These are phyloP conservation scores for Chalaropsis thielavioides DNA, from an alignment of 2,329 filamentous ascomycete genomes.

Conservation along the genomic window DNA sequence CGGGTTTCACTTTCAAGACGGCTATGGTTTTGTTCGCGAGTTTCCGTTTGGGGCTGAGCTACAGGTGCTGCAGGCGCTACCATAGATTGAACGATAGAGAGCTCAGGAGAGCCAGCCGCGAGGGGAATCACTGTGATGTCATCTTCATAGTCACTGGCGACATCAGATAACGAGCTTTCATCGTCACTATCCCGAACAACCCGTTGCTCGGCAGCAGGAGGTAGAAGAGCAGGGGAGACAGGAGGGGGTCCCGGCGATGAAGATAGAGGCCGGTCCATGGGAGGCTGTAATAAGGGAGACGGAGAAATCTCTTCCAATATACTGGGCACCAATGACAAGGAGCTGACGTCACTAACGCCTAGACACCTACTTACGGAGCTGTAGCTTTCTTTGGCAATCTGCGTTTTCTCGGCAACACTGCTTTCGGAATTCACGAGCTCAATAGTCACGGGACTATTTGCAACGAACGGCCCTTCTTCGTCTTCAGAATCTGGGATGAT, in stretches of 20 bases:
- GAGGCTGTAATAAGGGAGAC: not conserved
- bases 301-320: not conserved
- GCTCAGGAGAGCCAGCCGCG: not conserved
- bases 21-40: not conserved
- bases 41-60: not conserved
- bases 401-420: not conserved
- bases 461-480: not conserved
- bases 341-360: not conserved
- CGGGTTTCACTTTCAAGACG: not conserved
- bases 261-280: not conserved
- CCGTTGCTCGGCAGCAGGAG: not conserved
- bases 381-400: not conserved
- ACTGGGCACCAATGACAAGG: not conserved
- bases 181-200: not conserved
- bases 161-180: not conserved
- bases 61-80: not conserved
- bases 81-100: not conserved
- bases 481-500: conserved; percentile 17
- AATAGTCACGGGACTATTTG: not conserved
- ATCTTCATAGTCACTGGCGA: conserved; percentile 1
- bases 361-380: not conserved
- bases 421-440: not conserved
- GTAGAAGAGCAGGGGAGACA: not conserved
- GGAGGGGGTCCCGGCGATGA: not conserved
- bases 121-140: conserved; percentile 3